These are phyloP conservation scores for Phytophthora capsici DNA, from an alignment of 352 stramenopile genomes.

Conservation along the genomic window DNA sequence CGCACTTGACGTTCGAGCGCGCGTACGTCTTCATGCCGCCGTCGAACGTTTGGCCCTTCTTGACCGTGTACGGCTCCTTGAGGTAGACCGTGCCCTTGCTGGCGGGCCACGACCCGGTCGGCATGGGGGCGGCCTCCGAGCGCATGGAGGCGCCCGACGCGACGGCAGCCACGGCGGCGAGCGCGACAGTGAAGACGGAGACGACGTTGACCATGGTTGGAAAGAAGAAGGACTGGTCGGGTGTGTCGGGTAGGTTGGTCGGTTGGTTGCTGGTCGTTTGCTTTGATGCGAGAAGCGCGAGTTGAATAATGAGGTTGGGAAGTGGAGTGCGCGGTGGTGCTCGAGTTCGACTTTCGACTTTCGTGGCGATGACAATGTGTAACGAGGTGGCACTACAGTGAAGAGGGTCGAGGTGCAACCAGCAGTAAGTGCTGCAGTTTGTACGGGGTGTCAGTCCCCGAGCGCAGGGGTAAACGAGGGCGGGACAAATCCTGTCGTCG, in stretches of 20 bases:
- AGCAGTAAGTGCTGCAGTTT: constrained; percentile 3
- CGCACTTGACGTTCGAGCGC: constrained; percentile 46
- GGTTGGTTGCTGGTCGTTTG: too few species aligned
- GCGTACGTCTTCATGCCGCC: constrained; percentile 62
- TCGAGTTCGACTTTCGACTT: neutral
- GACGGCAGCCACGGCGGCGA: constrained; percentile 11
- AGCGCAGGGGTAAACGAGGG: neutral
- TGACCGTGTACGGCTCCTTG: constrained; percentile 32
- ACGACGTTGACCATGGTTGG: constrained; percentile 19
- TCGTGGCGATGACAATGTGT: neutral
- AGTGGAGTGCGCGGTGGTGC: neutral
- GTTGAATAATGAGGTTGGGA: constrained; percentile 13
- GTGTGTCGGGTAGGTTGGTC: constrained; percentile 4
- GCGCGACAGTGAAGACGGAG: constrained; percentile 7
- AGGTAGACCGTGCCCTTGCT: constrained; percentile 26
- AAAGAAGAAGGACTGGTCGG: neutral
- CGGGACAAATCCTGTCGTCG: constrained; percentile 22
- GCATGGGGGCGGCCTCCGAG: constrained; percentile 24
- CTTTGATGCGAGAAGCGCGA: constrained; percentile 16
- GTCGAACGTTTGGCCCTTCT: constrained; percentile 40
- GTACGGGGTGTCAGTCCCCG: neutral
- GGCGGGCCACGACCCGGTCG: constrained; percentile 26
- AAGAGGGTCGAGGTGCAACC: constrained; percentile 13
- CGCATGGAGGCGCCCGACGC: constrained; percentile 20
- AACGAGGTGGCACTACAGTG: neutral